Base-by-base conservation (phyloP, 768 basidiomycete genomes). In the Royoungia palumana region DNA sequence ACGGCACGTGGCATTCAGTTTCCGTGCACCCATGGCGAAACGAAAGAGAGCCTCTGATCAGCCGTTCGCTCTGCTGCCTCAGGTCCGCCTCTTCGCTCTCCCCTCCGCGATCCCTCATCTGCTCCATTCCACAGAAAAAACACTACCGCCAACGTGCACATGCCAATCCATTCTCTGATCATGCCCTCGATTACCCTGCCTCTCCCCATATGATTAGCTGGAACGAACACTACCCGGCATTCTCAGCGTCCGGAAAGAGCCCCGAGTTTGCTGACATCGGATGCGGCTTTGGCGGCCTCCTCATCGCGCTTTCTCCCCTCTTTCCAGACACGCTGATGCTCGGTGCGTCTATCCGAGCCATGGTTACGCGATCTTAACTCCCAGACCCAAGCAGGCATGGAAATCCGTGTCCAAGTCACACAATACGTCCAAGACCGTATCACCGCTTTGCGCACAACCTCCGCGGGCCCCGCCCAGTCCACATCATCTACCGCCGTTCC, bases 191-290 rank as follows among this genome's bases (percentile, higher is more conserved):
- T 51, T 98, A 97, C 62, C 95, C 95, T 2, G 48, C 78, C 13
- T 83, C 83, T 6, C 94, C 94, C 5, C 65, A 75, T 28, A 69
- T 71, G 42, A 82, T 95, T 66, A 84, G 94, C 69, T 96, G 94
- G 94, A 67, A 74, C 11, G 66, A 69, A 19, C 91, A 94, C 68
- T 98, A 84, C 70, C 94, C 95, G 0, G 76, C 81, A 24, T 87
- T 82, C 64, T 66, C 72, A 25, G 68, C 62, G 20, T 65, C 76
- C 28, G 75, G 75, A 35, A 87, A 87, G 61, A 70, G 72, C 10
- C 94, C 96, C 38, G 92, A 94, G 69, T 96, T 94, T 62, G 96
- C 92, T 4, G 96, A 99, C 68, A 83, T 99, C 30, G 96, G 96
- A 0, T 99, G 96, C 66, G 96, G 96, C 36, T 99, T 98, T 61